These are phyloP conservation scores for Plasmodium gallinaceum DNA, from an alignment of 169 alveolate species.

Conservation along the genomic window DNA sequence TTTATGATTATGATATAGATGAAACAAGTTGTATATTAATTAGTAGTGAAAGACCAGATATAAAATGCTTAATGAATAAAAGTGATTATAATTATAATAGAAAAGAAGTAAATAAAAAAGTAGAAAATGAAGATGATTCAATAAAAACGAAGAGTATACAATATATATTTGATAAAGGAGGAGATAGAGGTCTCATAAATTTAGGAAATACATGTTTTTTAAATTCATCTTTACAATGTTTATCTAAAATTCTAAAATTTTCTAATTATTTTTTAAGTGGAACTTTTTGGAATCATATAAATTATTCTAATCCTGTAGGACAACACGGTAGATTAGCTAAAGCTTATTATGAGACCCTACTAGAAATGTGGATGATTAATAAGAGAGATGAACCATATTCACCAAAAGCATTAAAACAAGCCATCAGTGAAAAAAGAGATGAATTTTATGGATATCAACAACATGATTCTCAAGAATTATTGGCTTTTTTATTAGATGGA, in stretches of 20 bases:
- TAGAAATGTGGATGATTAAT: constrained; percentile 85
- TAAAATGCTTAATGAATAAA: constrained; percentile 47
- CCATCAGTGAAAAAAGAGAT: constrained; percentile 88
- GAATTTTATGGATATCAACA: constrained; percentile 91
- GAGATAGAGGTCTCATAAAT: constrained; percentile 79
- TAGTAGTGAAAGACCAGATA: constrained; percentile 41
- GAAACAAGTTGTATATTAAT: constrained; percentile 40
- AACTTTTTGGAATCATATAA: constrained; percentile 50
- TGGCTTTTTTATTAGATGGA: constrained; percentile 91
- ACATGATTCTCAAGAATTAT: constrained; percentile 93
- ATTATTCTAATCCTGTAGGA: constrained; percentile 64
- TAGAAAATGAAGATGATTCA: neutral
- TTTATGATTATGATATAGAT: constrained; percentile 33
- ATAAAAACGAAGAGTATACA: constrained; percentile 9
- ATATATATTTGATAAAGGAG: constrained; percentile 57
- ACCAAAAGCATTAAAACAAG: constrained; percentile 91
- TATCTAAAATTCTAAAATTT: constrained; percentile 83
- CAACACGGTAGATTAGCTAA: constrained; percentile 82
- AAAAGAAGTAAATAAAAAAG: neutral
- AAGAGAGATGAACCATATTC: constrained; percentile 85
- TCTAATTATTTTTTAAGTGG: constrained; percentile 67
- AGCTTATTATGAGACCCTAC: constrained; percentile 81
- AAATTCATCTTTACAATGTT: constrained; percentile 88
- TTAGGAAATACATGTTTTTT: constrained; percentile 85
- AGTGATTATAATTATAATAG: constrained; percentile 5